Evolutionary conservation across 2,329 filamentous ascomycete species (phyloP).

Genomic region (Pestalotiopsis sp.): DNA sequence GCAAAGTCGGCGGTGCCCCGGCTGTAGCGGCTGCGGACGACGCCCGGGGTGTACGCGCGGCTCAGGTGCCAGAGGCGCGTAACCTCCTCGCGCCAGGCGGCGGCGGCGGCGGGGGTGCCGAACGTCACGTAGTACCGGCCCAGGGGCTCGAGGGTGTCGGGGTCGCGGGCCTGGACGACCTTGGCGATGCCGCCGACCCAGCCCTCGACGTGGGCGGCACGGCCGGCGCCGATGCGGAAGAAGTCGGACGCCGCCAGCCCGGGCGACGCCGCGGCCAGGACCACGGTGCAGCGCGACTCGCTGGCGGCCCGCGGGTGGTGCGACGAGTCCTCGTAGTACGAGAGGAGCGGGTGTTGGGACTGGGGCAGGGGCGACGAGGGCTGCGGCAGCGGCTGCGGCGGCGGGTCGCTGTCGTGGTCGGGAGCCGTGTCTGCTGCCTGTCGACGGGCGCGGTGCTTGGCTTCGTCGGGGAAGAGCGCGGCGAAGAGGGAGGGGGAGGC

Average conservation of each 20-base stretch:
- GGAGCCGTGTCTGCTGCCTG: background rate
- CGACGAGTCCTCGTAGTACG: slow-evolving; percentile 6
- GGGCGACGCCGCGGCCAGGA: slow-evolving; percentile 58
- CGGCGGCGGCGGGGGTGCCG: slow-evolving; percentile 56
- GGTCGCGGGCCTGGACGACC: slow-evolving; percentile 66
- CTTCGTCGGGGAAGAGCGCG: slow-evolving; percentile 56
- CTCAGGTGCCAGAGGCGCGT: slow-evolving; percentile 49
- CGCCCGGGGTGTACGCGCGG: slow-evolving; percentile 38
- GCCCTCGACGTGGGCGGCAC: slow-evolving; percentile 57
- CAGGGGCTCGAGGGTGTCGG: slow-evolving; percentile 60
- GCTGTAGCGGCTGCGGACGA: slow-evolving; percentile 11
- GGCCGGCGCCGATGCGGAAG: slow-evolving; percentile 60
- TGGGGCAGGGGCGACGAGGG: background rate
- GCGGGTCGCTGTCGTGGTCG: background rate
- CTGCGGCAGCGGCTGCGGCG: background rate
- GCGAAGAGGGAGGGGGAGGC: slow-evolving; percentile 35
- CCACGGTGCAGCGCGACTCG: slow-evolving; percentile 40
- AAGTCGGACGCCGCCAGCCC: slow-evolving; percentile 70
- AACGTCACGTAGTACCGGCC: slow-evolving; percentile 73
- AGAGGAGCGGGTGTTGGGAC: background rate
- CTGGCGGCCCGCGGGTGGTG: slow-evolving; percentile 2
- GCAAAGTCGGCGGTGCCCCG: background rate
- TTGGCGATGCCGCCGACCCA: slow-evolving; percentile 66
- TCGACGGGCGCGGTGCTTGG: slow-evolving; percentile 20
- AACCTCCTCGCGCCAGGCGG: slow-evolving; percentile 59